Percentiles rank a stretch among this genome's conserved stretches.
Conservation (phyloP, 2,329 filamentous ascomycete species). For the Stagonosporopsis cucurbitacearum region DNA sequence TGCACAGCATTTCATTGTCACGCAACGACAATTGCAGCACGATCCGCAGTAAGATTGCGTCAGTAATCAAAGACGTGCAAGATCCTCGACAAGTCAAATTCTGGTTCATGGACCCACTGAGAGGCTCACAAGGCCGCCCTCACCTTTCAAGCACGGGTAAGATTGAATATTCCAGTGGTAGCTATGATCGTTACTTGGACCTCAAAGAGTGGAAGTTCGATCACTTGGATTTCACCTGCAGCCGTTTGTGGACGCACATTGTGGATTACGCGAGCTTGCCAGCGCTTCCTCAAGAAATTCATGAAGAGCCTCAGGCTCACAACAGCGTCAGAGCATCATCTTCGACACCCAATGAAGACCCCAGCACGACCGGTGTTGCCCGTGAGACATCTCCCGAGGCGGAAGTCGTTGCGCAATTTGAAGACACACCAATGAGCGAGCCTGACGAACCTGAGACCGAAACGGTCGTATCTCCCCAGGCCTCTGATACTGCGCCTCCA, state of each 20-base stretch:
- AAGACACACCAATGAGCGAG: conserved; percentile 51
- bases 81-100: conserved; percentile 50
- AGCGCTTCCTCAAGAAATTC: conserved; percentile 33
- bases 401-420: conserved; percentile 21
- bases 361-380: neutral
- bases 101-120: conserved; percentile 47
- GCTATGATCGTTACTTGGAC: conserved; percentile 35
- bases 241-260: conserved; percentile 46
- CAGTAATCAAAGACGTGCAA: conserved; percentile 36
- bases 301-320: conserved; percentile 18
- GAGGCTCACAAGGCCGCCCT: conserved; percentile 40
- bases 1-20: conserved; percentile 32
- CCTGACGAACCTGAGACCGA: conserved; percentile 41
- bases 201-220: conserved; percentile 37
- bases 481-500: conserved; percentile 2
- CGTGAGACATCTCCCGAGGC: conserved; percentile 9
- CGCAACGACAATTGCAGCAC: conserved; percentile 36
- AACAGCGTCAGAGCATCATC: conserved; percentile 3
- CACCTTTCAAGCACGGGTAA: conserved; percentile 40
- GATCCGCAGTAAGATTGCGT: conserved; percentile 40
- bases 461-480: conserved; percentile 7
- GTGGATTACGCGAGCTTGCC: conserved; percentile 40
- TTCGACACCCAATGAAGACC: neutral
- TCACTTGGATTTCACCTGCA: conserved; percentile 28
- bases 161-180: conserved; percentile 43